Conservation (phyloP, 331 rosid species). For the Pyracantha coccinea region DNA sequence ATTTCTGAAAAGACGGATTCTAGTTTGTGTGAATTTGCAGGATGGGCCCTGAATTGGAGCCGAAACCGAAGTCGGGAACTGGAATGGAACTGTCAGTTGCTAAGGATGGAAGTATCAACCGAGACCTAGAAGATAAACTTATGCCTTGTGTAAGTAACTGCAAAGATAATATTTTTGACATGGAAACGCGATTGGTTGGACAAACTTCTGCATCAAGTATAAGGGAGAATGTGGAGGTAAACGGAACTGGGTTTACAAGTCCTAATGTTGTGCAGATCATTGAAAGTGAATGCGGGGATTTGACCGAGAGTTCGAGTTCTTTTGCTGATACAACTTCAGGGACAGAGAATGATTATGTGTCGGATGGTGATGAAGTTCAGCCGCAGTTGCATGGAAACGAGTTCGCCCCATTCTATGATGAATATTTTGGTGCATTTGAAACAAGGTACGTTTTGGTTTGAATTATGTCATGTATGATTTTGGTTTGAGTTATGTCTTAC, state of each 20-base stretch:
- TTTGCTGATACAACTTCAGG: slow-evolving; percentile 55
- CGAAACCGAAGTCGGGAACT: slow-evolving; percentile 24
- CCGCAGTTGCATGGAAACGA: slow-evolving; percentile 22
- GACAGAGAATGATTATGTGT: slow-evolving; percentile 25
- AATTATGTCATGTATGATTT: not conserved
- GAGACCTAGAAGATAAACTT: slow-evolving; percentile 8
- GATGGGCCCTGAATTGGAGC: slow-evolving; percentile 46
- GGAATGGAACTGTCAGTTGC: slow-evolving; percentile 18
- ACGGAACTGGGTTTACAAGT: slow-evolving; percentile 27
- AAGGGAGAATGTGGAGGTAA: slow-evolving; percentile 22
- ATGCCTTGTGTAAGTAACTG: slow-evolving; percentile 23
- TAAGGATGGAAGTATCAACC: slow-evolving; percentile 17
- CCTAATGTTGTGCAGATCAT: slow-evolving; percentile 15
- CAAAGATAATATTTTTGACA: slow-evolving; percentile 16
- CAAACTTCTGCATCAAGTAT: slow-evolving; percentile 5
- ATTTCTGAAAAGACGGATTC: slow-evolving; percentile 8
- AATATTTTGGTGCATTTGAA: slow-evolving; percentile 18
- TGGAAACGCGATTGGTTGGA: slow-evolving; percentile 18
- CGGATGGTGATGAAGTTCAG: slow-evolving; percentile 53
- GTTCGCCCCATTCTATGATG: slow-evolving; percentile 29
- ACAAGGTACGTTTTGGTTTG: slow-evolving; percentile 38
- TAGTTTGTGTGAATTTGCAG: slow-evolving; percentile 15
- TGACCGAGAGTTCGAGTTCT: slow-evolving; percentile 58
- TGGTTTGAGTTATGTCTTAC: not conserved
- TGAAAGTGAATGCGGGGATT: slow-evolving; percentile 31